These are phyloP conservation scores for Hypoxylon sp. DNA, from an alignment of 2,329 filamentous ascomycete species.

Conservation along the genomic window DNA sequence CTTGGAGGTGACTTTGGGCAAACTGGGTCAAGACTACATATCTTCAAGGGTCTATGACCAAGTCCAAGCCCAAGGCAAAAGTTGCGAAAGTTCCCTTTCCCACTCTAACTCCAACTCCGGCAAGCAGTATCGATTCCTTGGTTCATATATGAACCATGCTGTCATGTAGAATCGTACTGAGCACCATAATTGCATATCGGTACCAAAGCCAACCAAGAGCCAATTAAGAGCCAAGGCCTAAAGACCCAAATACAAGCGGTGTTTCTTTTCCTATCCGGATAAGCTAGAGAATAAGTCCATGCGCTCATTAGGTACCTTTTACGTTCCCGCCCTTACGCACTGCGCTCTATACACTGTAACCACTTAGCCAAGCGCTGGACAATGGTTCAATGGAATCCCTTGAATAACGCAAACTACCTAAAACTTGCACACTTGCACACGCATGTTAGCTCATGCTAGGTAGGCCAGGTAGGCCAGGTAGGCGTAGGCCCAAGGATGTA, in stretches of 20 bases:
- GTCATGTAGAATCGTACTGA: background rate
- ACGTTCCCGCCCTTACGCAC: background rate
- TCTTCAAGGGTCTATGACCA: background rate
- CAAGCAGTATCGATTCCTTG: slow-evolving; percentile 17
- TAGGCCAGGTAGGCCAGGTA: slow-evolving; percentile 2
- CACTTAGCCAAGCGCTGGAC: slow-evolving; percentile 16
- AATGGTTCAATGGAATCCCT: slow-evolving; percentile 34
- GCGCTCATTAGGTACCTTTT: background rate
- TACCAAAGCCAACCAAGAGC: background rate
- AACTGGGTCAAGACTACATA: background rate
- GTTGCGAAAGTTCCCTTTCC: slow-evolving; percentile 18
- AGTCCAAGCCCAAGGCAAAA: no score
- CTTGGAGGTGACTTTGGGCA: slow-evolving; percentile 1
- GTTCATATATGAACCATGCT: slow-evolving; percentile 15
- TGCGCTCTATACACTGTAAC: background rate
- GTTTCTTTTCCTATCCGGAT: background rate
- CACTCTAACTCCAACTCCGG: slow-evolving; percentile 23
- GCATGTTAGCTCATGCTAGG: slow-evolving; percentile 36
- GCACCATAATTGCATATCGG: background rate
- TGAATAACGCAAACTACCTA: slow-evolving; percentile 39
- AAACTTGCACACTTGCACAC: slow-evolving; percentile 34
- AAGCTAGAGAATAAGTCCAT: slow-evolving; percentile 6
- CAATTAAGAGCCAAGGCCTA: background rate
- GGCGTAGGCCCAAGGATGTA: slow-evolving; percentile 19
- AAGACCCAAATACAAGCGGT: background rate